Base-by-base conservation (phyloP, 345 rosid species). In the Rhizophora apiculata region DNA sequence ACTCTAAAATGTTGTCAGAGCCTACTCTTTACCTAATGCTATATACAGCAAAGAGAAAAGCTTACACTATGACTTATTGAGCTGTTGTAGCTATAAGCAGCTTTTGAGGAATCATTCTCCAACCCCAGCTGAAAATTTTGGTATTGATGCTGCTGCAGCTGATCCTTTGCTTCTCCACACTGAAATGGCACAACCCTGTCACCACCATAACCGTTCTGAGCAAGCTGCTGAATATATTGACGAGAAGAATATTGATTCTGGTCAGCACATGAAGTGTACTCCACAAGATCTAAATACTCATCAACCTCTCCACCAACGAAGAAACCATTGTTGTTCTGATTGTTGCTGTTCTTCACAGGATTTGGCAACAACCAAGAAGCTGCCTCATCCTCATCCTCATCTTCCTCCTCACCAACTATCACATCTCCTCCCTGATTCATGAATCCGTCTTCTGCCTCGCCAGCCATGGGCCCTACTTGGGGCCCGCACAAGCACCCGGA, bases 101-200 rank as follows among this genome's bases (percentile, higher is more conserved):
- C 49, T 76, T 76, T 82, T 29, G 88, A 74, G 51, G 86, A 64
- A 34, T 82, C 89, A 74, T 74, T 83, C 18, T 84, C 87, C 72
- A 82, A 67, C 37, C 83, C 85, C 65, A 83, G 62, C 16, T 82
- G 87, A 63, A 85, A 83, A 66, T 59, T 76, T 46, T 78, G 92
- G 53, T 73, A 82, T 1, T 72, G 73, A 22, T 55, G 60, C 8
- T 61, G 72, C 46, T 63, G 77, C 53, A 78, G 72, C 30, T 78
- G 87, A 76, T 80, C 72, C 51, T 78, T 85, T 26, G 68, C 78
- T 72, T 83, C 85, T 64, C 71, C 69, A 69, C 73, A 64, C 56
- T 77, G 86, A 68, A 84, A 80, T 4, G 98, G 98, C 58, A 91
- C 98, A 60, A 89, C 86, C 63, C 97, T 76, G 60, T 87, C 97